A percentile compares a stretch with the other conserved stretches of the same genome.
phyloP scores from a whole-genome alignment of 192 early-diverging fungal species.

The Coemansia sp. region DNA sequence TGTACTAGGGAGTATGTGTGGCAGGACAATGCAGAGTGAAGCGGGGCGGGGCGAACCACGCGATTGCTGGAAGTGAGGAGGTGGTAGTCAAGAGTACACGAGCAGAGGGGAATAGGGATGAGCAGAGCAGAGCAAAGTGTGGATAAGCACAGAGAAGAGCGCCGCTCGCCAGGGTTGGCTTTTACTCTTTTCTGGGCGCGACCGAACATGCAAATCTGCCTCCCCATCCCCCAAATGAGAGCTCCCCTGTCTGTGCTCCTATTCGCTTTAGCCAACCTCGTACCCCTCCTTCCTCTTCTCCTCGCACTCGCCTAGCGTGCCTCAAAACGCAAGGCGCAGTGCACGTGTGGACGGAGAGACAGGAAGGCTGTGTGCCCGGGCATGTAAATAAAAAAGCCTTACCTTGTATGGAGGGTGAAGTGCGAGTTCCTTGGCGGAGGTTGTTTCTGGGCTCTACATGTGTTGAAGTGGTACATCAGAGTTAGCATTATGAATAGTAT shows the following conservation, averaged over 20 bases:
- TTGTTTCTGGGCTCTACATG: neutral
- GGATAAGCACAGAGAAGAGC: slow-evolving; percentile 4
- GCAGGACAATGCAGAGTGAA: slow-evolving; percentile 4
- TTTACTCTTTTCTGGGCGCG: slow-evolving; percentile 1
- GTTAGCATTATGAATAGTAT: neutral
- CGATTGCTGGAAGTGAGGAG: neutral
- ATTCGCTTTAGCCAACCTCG: neutral
- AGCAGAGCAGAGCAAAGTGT: neutral
- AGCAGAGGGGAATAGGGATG: neutral
- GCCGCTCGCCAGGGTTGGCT: neutral
- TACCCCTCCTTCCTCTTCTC: no score
- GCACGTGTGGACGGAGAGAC: slow-evolving; percentile 7
- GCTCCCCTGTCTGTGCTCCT: neutral
- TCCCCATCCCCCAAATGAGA: slow-evolving; percentile 2
- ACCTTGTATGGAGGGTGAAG: neutral
- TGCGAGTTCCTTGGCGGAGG: neutral
- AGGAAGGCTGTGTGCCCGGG: neutral
- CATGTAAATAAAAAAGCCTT: neutral
- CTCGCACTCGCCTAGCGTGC: neutral
- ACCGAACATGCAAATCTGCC: slow-evolving; percentile 9
- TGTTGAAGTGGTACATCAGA: neutral
- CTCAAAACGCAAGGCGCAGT: slow-evolving; percentile 13
- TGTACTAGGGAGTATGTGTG: slow-evolving; percentile 5
- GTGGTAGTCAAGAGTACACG: neutral
- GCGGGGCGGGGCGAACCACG: neutral